A percentile compares a stretch with the other conserved stretches of the same genome.
Evolutionary conservation across 2,329 filamentous ascomycete genomes (phyloP).

Genomic region (Botrytis hyacinthi): DNA sequence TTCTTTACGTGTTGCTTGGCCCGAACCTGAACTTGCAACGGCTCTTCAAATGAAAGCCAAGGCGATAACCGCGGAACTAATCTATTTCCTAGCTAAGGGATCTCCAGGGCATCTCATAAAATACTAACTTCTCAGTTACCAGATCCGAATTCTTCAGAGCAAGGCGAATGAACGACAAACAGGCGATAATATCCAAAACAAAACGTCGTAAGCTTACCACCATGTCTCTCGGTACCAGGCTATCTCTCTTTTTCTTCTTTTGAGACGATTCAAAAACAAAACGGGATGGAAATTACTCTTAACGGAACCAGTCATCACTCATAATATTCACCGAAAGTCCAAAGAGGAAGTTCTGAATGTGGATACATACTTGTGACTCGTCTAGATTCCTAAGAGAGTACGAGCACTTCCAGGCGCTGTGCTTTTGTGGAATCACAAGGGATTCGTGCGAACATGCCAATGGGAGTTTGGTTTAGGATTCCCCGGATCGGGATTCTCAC

Average conservation of each 20-base stretch:
- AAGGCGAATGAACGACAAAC: not conserved
- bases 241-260: not conserved
- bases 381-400: not conserved
- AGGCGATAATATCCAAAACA: not conserved
- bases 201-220: conserved; percentile 22
- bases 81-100: not conserved
- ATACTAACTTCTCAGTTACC: not conserved
- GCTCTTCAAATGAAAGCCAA: not conserved
- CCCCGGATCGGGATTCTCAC: not conserved
- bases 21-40: conserved; percentile 8
- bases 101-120: not conserved
- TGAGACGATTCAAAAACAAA: not conserved
- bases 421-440: not conserved
- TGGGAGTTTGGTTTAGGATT: not conserved
- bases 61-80: not conserved
- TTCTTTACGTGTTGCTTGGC: conserved; percentile 15
- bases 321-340: conserved; percentile 4
- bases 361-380: not conserved
- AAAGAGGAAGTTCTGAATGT: not conserved
- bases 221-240: conserved; percentile 12
- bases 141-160: not conserved
- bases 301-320: not conserved
- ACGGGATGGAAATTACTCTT: not conserved
- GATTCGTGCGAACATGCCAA: not conserved
- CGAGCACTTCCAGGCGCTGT: not conserved